A percentile compares a stretch with the other conserved stretches of the same genome.
Evolutionary conservation across 2,329 filamentous ascomycete genomes (phyloP).

Genomic region (Penicillium aurantiogriseum): DNA sequence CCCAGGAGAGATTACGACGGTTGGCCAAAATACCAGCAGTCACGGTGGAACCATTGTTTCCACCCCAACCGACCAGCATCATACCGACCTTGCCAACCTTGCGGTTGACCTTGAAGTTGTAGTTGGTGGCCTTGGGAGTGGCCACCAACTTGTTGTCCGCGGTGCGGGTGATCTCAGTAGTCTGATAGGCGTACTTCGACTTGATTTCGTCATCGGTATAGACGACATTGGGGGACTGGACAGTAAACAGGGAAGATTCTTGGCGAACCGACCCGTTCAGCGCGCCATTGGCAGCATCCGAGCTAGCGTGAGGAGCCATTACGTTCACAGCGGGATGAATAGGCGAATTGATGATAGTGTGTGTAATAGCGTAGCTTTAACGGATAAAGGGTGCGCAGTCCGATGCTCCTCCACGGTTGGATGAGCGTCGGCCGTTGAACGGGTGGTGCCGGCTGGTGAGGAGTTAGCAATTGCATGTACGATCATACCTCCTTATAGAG

Average conservation of each 20-base stretch:
- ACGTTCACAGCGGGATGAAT: constrained; percentile 39
- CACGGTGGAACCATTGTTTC: constrained; percentile 97
- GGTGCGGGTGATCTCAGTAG: constrained; percentile 73
- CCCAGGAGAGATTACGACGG: constrained; percentile 80
- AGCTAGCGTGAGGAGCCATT: constrained; percentile 92
- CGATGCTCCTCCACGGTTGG: constrained; percentile 78
- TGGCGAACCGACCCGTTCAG: constrained; percentile 53
- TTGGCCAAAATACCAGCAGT: constrained; percentile 98
- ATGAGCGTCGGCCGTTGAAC: constrained; percentile 95
- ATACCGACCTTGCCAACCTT: constrained; percentile 89
- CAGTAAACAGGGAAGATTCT: constrained; percentile 66
- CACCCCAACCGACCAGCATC: constrained; percentile 97
- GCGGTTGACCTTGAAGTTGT: constrained; percentile 97
- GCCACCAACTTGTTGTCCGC: constrained; percentile 76
- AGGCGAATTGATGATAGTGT: constrained; percentile 46
- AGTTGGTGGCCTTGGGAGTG: constrained; percentile 81
- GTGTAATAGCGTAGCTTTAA: constrained; percentile 39
- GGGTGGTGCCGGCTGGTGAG: constrained; percentile 77
- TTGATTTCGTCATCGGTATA: constrained; percentile 87
- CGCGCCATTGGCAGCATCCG: constrained; percentile 54
- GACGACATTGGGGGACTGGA: constrained; percentile 86
- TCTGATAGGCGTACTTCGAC: constrained; percentile 95
- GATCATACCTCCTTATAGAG: neutral
- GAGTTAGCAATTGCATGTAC: constrained; percentile 7
- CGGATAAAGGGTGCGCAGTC: constrained; percentile 50